phyloP scores from a whole-genome alignment of 2,329 filamentous ascomycete species.

The Epichloe gansuensis region DNA sequence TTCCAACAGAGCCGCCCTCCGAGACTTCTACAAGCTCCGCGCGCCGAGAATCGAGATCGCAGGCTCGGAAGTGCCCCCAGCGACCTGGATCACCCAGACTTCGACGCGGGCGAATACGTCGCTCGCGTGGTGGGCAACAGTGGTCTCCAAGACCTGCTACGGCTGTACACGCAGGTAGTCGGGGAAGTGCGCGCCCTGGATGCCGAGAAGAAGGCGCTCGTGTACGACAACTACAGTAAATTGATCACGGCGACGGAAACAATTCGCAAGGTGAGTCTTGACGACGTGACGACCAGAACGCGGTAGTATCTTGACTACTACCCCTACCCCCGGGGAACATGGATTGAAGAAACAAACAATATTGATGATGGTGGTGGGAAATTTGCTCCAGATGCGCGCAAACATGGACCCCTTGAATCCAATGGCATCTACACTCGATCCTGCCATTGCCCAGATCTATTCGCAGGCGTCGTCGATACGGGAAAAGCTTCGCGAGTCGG shows the following conservation, averaged over 20 bases:
- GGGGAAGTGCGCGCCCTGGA: constrained; percentile 81
- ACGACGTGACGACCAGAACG: too few relatives aligned
- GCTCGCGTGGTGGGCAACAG: constrained; percentile 46
- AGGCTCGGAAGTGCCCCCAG: constrained; percentile 48
- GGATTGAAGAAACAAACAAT: background rate
- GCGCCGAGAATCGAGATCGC: constrained; percentile 32
- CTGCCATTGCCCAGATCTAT: constrained; percentile 65
- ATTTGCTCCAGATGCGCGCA: constrained; percentile 49
- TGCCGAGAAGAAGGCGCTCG: constrained; percentile 89
- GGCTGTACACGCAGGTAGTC: constrained; percentile 58
- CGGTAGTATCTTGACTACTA: too few relatives aligned
- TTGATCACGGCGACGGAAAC: constrained; percentile 94
- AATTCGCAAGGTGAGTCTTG: constrained; percentile 56
- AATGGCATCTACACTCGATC: constrained; percentile 59
- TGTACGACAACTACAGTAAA: constrained; percentile 98
- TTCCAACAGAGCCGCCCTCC: constrained; percentile 72
- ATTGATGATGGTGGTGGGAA: background rate
- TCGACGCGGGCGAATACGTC: constrained; percentile 62
- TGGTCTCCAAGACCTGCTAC: constrained; percentile 55
- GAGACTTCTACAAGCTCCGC: constrained; percentile 83
- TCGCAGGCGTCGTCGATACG: constrained; percentile 44
- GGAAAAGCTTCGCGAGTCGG: constrained; percentile 34
- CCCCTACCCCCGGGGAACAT: too few relatives aligned
- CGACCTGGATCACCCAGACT: constrained; percentile 63
- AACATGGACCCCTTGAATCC: constrained; percentile 72